Evolutionary conservation across 179 eudicot genomes (phyloP).

Genomic region (Beta corolliflora): DNA sequence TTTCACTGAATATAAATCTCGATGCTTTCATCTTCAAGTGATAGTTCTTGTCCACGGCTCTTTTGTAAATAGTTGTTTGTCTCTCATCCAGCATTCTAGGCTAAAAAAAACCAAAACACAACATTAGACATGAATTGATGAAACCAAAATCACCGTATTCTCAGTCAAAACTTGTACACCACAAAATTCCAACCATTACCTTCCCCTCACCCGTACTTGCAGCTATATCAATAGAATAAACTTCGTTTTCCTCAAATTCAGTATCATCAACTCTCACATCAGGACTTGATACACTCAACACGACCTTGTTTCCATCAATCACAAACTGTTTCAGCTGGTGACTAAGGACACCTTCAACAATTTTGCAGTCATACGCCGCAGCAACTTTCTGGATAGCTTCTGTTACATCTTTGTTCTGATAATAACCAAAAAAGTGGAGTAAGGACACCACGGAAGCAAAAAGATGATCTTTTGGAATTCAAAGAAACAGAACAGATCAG

Average conservation of each 20-base stretch:
- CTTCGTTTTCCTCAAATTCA: constrained; percentile 97
- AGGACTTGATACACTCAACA: constrained; percentile 71
- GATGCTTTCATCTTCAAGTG: constrained; percentile 95
- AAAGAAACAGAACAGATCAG: neutral
- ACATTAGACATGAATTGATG: neutral
- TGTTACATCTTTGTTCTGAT: constrained; percentile 89
- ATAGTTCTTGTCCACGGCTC: constrained; percentile 95
- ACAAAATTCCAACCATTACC: constrained; percentile 38
- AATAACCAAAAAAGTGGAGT: neutral
- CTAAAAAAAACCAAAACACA: constrained; percentile 42
- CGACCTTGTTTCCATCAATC: constrained; percentile 96
- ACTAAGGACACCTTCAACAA: constrained; percentile 96
- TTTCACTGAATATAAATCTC: constrained; percentile 94
- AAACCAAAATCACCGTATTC: too few relatives aligned
- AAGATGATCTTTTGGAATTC: neutral
- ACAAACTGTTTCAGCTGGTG: constrained; percentile 97
- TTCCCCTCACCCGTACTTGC: constrained; percentile 97
- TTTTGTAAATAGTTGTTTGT: constrained; percentile 89
- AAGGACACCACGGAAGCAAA: neutral
- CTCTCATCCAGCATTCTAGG: constrained; percentile 93
- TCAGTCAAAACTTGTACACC: neutral
- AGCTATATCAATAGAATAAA: constrained; percentile 83
- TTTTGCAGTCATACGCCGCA: constrained; percentile 93
- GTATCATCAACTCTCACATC: constrained; percentile 95
- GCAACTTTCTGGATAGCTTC: constrained; percentile 99